Conservation (phyloP, 768 basidiomycete species). For the Leccinellum albellum region DNA sequence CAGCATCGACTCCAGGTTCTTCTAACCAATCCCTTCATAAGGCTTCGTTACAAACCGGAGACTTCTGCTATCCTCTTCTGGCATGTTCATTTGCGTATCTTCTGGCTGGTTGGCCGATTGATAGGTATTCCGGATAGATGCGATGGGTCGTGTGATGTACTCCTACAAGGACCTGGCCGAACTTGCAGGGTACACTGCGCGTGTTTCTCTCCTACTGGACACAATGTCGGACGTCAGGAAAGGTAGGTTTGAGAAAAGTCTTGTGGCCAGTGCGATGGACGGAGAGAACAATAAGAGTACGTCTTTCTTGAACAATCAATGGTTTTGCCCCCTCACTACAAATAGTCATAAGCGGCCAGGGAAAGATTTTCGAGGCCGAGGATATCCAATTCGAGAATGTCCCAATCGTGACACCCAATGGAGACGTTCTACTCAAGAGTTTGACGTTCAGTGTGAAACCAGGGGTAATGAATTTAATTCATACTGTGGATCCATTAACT, state of each 20-base stretch:
- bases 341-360: constrained; percentile 76
- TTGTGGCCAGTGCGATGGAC: constrained; percentile 69
- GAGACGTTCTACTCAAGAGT: constrained; percentile 81
- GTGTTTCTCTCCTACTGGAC: constrained; percentile 84
- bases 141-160: constrained; percentile 94
- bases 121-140: constrained; percentile 50
- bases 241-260: constrained; percentile 85
- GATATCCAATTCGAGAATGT: constrained; percentile 92
- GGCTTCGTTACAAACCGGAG: constrained; percentile 97
- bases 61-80: constrained; percentile 81
- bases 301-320: constrained; percentile 22
- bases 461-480: constrained; percentile 47
- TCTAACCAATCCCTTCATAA: constrained; percentile 25
- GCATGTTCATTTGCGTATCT: constrained; percentile 33
- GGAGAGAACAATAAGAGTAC: constrained; percentile 75
- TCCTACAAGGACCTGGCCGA: constrained; percentile 96
- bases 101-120: neutral
- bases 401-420: constrained; percentile 94
- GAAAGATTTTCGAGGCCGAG: constrained; percentile 76
- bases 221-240: constrained; percentile 84
- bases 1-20: neutral
- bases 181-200: constrained; percentile 91
- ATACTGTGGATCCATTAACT: neutral
- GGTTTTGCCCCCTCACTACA: neutral
- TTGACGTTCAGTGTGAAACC: constrained; percentile 87